Evolutionary conservation across 371 early-diverging fungal genomes (phyloP).

Genomic region (Cokeromyces recurvatus): DNA sequence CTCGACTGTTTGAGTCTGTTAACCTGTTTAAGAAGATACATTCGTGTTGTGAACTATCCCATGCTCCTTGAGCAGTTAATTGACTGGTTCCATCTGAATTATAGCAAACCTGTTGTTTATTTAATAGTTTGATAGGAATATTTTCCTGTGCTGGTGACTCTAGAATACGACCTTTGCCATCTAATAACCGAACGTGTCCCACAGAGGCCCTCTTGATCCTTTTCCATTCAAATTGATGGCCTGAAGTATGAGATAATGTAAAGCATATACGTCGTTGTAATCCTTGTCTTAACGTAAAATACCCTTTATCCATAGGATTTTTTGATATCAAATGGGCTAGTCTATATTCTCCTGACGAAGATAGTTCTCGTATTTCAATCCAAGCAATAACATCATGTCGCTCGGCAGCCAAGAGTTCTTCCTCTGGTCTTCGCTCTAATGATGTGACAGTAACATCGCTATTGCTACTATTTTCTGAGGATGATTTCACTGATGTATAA

Average conservation of each 20-base stretch:
- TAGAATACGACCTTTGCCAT: slow-evolving; percentile 58
- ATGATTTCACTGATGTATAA: slow-evolving; percentile 20
- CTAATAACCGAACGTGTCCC: slow-evolving; percentile 64
- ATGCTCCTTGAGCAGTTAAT: slow-evolving; percentile 57
- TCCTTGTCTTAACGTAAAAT: slow-evolving; percentile 79
- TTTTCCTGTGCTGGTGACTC: slow-evolving; percentile 52
- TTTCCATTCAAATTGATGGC: slow-evolving; percentile 64
- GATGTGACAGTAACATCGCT: slow-evolving; percentile 14
- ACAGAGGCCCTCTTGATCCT: slow-evolving; percentile 51
- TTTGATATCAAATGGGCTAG: slow-evolving; percentile 62
- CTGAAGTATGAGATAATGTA: slow-evolving; percentile 72
- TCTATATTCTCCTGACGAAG: slow-evolving; percentile 67
- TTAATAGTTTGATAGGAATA: slow-evolving; percentile 48
- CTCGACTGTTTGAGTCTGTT: too few relatives aligned
- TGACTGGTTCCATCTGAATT: slow-evolving; percentile 62
- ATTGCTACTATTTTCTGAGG: slow-evolving; percentile 4
- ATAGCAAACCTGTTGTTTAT: slow-evolving; percentile 42
- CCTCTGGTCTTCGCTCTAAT: slow-evolving; percentile 57
- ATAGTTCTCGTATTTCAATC: slow-evolving; percentile 67
- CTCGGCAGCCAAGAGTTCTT: slow-evolving; percentile 61
- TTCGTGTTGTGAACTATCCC: slow-evolving; percentile 86
- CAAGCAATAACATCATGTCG: slow-evolving; percentile 69
- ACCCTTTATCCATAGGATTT: slow-evolving; percentile 52
- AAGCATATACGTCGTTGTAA: slow-evolving; percentile 75
- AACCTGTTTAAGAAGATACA: slow-evolving; percentile 62